Conservation (phyloP, 2,329 filamentous ascomycete genomes). For the Diaporthe longicolla region DNA sequence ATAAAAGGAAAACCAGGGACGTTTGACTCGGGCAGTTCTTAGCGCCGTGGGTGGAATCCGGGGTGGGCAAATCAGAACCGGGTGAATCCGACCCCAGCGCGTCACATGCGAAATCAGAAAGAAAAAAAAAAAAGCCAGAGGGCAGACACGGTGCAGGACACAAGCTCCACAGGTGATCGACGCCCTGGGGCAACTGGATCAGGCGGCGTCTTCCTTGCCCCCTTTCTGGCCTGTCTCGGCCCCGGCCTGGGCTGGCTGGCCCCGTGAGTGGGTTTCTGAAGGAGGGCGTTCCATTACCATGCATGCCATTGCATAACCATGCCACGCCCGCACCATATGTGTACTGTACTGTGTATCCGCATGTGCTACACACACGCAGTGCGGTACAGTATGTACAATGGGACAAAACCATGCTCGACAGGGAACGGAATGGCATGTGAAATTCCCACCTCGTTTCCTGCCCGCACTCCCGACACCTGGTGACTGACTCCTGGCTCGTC, state of each 20-base stretch:
- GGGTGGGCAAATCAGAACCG: slow-evolving; percentile 33
- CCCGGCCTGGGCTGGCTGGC: slow-evolving; percentile 4
- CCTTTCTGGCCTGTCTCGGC: neutral
- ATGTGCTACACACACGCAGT: neutral
- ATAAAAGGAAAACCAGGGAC: neutral
- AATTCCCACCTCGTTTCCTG: neutral
- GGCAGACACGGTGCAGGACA: neutral
- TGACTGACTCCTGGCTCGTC: neutral
- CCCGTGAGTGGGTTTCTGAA: slow-evolving; percentile 1
- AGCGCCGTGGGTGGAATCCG: slow-evolving; percentile 31
- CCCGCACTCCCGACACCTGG: neutral
- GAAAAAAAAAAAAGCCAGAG: too few species aligned
- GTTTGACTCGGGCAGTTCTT: slow-evolving; percentile 18
- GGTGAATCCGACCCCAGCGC: slow-evolving; percentile 2
- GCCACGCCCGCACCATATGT: neutral
- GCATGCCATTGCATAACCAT: slow-evolving; percentile 16
- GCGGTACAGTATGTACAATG: neutral
- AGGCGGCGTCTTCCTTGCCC: neutral
- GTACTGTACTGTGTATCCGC: neutral
- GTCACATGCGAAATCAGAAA: slow-evolving; percentile 34
- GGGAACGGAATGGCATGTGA: slow-evolving; percentile 20
- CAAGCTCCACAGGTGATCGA: slow-evolving; percentile 22
- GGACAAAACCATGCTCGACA: neutral
- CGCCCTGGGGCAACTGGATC: slow-evolving; percentile 19
- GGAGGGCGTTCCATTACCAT: neutral